Evolutionary conservation across 345 rosid genomes (phyloP), one percentile per base, ranked within the genome.

Genomic region (rapeseed (Brassica napus)): DNA sequence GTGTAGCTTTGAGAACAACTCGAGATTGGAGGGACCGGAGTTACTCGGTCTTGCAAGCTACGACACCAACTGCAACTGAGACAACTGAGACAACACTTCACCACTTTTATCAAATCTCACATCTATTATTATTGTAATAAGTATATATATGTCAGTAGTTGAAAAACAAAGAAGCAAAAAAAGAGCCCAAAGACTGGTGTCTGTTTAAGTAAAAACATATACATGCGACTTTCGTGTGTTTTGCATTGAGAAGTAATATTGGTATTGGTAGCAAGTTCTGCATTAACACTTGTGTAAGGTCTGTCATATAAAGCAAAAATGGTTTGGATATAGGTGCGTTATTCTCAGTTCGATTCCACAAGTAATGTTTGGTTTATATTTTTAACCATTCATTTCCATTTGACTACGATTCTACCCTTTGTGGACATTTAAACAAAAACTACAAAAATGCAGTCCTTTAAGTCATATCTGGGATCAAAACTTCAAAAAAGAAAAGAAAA

Each of bases 11-110:
- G 99, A 90, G 87, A 90, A 88, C 71, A 92, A 95, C 84, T 91
- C 89, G 26, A 88, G 93, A 47, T 81, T 95, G 65, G 99, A 92
- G 86, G 99, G 99, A 63, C 99, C 99, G 0, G 93, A 95, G 79
- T 70, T 95, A 83, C 79, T 90, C 71, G 99, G 99, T 58, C 90
- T 95, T 8, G 99, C 94, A 21, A 92, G 88, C 73, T 95, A 95
- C 1, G 96, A 89, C 80, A 94, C 97, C 26, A 91, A 90, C 82
- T 94, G 98, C 86, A 84, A 86, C 26, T 94, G 82, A 89, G 54
- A 42, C 58, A 62, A 58, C 26, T 10, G n/a, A n/a, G n/a, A n/a
- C n/a, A n/a, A n/a, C 83, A 69, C 83, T 74, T 80, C 75, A 63
- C 79, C 72, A 69, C 59, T 49, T 55, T 69, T 65, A 81, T 76